Base-by-base conservation (phyloP, 129 eudicot species). In the Rutidosis leptorrhynchoides region DNA sequence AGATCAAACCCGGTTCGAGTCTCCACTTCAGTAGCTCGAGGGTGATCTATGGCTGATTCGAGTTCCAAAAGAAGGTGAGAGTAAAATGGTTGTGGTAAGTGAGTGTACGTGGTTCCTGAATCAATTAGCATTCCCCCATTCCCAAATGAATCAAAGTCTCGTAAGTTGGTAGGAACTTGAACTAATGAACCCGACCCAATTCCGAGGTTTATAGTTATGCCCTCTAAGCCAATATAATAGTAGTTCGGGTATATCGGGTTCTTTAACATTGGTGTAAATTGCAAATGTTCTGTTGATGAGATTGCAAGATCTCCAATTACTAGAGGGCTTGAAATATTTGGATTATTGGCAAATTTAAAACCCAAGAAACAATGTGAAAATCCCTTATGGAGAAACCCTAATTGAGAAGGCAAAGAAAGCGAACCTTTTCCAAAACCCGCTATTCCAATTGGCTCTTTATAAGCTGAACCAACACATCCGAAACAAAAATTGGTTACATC, bases 301-400 rank as follows among this genome's bases (percentile, higher is more conserved):
- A 88, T 75, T n/a, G 91, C 95, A 58, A 71, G 83, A 69, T 80
- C 91, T 37, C 95, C 95, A 69, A 88, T 35, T n/a, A 88, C 69
- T 62, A 88, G 58, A 37, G 95, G 88, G 68, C 91, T 84, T 7
- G 88, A 75, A 54, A 84, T 57, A 64, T 88, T 84, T 67, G 95
- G 95, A 81, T 88, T 88, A 75, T 84, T 88, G 27, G 88, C 84
- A 76, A 64, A 88, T 79, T 88, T 83, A 71, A 84, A 88, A 49
- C 91, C 86, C 77, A 88, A 80, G 74, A 88, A 88, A 71, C 95
- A 88, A 80, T 88, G 95, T 33, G 95, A 84, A 59, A 88, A 88
- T 0, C 95, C 95, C 84, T 82, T 88, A 25, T 73, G 85, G 45
- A 75, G 80, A 51, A 88, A 84, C 78, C 91, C 95, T 82, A 88